These are phyloP conservation scores for Fusarium sp. DNA, from an alignment of 2,329 filamentous ascomycete genomes.

Conservation along the genomic window DNA sequence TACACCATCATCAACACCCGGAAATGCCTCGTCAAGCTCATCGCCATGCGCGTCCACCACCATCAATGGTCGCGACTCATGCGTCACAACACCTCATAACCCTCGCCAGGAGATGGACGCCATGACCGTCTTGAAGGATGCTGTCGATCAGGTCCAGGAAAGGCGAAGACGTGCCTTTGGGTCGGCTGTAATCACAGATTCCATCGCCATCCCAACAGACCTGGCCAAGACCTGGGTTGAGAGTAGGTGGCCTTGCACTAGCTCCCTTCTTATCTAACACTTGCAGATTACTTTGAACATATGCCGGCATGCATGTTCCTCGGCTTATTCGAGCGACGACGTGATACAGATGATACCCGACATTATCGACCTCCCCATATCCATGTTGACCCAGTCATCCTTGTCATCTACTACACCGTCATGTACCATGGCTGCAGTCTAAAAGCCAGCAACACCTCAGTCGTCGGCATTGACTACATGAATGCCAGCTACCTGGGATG, in stretches of 20 bases:
- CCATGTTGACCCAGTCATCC: slow-evolving; percentile 46
- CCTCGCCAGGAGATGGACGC: slow-evolving; percentile 37
- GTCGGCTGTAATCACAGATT: slow-evolving; percentile 36
- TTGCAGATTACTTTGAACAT: slow-evolving; percentile 44
- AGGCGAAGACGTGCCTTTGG: slow-evolving; percentile 39
- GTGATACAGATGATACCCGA: slow-evolving; percentile 48
- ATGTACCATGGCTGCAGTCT: slow-evolving; percentile 46
- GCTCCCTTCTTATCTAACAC: not conserved
- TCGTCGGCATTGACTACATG: slow-evolving; percentile 33
- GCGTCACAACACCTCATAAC: slow-evolving; percentile 4
- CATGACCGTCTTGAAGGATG: slow-evolving; percentile 45
- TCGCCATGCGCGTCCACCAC: slow-evolving; percentile 18
- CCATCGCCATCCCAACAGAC: slow-evolving; percentile 43
- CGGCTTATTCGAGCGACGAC: slow-evolving; percentile 41
- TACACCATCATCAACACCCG: slow-evolving; percentile 5
- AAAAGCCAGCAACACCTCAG: slow-evolving; percentile 35
- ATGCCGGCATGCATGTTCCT: slow-evolving; percentile 47
- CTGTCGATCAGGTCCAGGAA: slow-evolving; percentile 45
- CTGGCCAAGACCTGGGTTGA: slow-evolving; percentile 46
- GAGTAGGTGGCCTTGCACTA: slow-evolving; percentile 27
- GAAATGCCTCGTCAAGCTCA: slow-evolving; percentile 31
- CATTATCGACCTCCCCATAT: slow-evolving; percentile 44
- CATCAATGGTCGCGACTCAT: slow-evolving; percentile 14
- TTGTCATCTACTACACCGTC: slow-evolving; percentile 48
- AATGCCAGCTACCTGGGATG: slow-evolving; percentile 45